Conservation (phyloP, 2,329 filamentous ascomycete genomes). For the Uncinocarpus reesii region DNA sequence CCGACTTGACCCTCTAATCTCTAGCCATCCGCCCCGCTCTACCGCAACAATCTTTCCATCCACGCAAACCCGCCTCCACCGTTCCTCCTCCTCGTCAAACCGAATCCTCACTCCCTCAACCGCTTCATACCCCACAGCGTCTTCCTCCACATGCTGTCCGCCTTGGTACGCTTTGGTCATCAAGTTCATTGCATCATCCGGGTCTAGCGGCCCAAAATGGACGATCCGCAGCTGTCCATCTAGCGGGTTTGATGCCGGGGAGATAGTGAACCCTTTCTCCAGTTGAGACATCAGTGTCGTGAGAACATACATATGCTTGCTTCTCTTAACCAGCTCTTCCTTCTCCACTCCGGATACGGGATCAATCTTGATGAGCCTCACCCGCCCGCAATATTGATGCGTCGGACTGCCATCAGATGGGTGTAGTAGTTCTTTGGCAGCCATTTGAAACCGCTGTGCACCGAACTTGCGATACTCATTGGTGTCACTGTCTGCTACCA, state of each 20-base stretch:
- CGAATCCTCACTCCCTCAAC: slow-evolving; percentile 58
- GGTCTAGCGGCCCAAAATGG: slow-evolving; percentile 58
- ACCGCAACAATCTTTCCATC: slow-evolving; percentile 79
- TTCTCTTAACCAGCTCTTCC: slow-evolving; percentile 26
- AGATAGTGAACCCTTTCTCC: slow-evolving; percentile 72
- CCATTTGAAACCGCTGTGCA: slow-evolving; percentile 70
- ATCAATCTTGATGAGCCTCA: slow-evolving; percentile 35
- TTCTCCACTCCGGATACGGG: slow-evolving; percentile 14
- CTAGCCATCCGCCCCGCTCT: slow-evolving; percentile 59
- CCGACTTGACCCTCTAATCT: slow-evolving; percentile 37
- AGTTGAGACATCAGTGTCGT: slow-evolving; percentile 68
- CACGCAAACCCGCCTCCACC: slow-evolving; percentile 81
- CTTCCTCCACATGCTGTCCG: slow-evolving; percentile 46
- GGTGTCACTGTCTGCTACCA: slow-evolving; percentile 88
- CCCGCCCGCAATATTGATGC: slow-evolving; percentile 47
- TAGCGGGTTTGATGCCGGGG: slow-evolving; percentile 58
- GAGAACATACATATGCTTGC: slow-evolving; percentile 64
- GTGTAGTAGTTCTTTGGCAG: slow-evolving; percentile 63
- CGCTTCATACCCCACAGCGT: slow-evolving; percentile 58
- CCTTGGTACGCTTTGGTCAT: slow-evolving; percentile 56
- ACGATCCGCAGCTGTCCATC: slow-evolving; percentile 63
- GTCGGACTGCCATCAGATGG: slow-evolving; percentile 44
- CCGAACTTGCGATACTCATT: slow-evolving; percentile 68
- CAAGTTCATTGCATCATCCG: slow-evolving; percentile 61
- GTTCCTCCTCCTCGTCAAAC: slow-evolving; percentile 54